A percentile compares a stretch with the other conserved stretches of the same genome.
Conservation (phyloP, 2,329 filamentous ascomycete genomes). For the Pseudocercospora pini-densiflorae region DNA sequence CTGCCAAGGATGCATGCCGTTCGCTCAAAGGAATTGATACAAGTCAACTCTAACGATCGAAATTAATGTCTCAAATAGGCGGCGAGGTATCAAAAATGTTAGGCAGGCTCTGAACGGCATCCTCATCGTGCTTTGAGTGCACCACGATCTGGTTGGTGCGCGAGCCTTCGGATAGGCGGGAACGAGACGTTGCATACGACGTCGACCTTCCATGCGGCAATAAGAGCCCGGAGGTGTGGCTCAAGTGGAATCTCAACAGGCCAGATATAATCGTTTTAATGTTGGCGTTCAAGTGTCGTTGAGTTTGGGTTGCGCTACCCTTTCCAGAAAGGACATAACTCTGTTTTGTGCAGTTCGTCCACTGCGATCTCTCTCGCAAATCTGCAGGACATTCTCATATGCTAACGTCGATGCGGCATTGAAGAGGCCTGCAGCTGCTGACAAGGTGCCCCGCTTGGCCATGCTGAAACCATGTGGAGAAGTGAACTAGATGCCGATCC, state of each 20-base stretch:
- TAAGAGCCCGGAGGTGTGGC: not conserved
- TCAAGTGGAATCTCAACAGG: not conserved
- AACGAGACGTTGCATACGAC: slow-evolving; percentile 8
- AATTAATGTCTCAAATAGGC: not conserved
- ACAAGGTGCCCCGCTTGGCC: not conserved
- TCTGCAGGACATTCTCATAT: not conserved
- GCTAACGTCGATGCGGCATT: not conserved
- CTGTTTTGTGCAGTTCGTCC: not conserved
- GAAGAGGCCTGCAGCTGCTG: not conserved
- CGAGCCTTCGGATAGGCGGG: not conserved
- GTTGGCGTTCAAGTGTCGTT: not conserved
- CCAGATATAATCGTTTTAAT: not conserved
- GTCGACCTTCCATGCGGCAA: not conserved
- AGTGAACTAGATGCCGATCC: not conserved
- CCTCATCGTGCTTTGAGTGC: not conserved
- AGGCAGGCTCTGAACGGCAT: not conserved
- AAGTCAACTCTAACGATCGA: too few relatives aligned
- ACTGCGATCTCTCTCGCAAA: not conserved
- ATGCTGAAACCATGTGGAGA: not conserved
- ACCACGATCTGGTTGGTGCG: too few relatives aligned
- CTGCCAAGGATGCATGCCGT: not conserved
- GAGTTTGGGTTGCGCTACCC: not conserved
- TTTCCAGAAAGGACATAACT: not conserved
- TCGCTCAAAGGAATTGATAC: not conserved
- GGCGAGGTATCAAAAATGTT: not conserved